Conservation (phyloP, 2,329 filamentous ascomycete genomes). For the Hypoxylon sp. region DNA sequence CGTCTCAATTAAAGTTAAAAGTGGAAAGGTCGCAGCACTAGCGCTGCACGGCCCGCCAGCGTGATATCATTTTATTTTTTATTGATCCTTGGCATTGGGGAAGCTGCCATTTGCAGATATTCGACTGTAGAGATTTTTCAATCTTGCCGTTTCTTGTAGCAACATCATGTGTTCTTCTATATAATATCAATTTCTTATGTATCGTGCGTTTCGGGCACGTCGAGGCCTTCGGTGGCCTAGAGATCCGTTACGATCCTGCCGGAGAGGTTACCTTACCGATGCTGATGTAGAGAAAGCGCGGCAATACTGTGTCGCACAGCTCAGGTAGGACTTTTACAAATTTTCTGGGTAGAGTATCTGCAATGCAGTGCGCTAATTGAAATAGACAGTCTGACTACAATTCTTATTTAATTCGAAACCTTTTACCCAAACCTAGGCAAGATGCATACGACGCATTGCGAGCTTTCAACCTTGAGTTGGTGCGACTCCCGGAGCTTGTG, state of each 20-base stretch:
- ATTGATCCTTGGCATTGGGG: slow-evolving; percentile 8
- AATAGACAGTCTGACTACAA: slow-evolving; percentile 87
- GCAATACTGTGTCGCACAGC: slow-evolving; percentile 66
- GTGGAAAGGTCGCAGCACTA: neutral
- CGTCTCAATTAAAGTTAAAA: slow-evolving; percentile 43
- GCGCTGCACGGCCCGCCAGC: neutral
- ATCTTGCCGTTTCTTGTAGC: neutral
- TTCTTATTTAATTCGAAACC: slow-evolving; percentile 86
- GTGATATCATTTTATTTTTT: slow-evolving; percentile 46
- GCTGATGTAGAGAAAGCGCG: slow-evolving; percentile 66
- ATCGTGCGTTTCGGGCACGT: slow-evolving; percentile 44
- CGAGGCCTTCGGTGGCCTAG: slow-evolving; percentile 45
- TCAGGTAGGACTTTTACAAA: slow-evolving; percentile 57
- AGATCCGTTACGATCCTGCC: slow-evolving; percentile 30
- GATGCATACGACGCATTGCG: slow-evolving; percentile 92
- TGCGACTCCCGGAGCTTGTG: slow-evolving; percentile 89
- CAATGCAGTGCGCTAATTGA: slow-evolving; percentile 36
- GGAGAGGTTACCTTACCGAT: slow-evolving; percentile 62
- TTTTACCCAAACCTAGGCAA: slow-evolving; percentile 79
- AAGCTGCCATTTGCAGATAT: slow-evolving; percentile 13
- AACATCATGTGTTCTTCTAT: slow-evolving; percentile 25
- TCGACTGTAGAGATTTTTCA: slow-evolving; percentile 11
- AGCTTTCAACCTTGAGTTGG: slow-evolving; percentile 92
- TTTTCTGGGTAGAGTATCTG: neutral
- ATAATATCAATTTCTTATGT: slow-evolving; percentile 43